Evolutionary conservation across 371 early-diverging fungal genomes (phyloP), one percentile per base, ranked within the genome.

Genomic region (Dichotomocladium elegans): DNA sequence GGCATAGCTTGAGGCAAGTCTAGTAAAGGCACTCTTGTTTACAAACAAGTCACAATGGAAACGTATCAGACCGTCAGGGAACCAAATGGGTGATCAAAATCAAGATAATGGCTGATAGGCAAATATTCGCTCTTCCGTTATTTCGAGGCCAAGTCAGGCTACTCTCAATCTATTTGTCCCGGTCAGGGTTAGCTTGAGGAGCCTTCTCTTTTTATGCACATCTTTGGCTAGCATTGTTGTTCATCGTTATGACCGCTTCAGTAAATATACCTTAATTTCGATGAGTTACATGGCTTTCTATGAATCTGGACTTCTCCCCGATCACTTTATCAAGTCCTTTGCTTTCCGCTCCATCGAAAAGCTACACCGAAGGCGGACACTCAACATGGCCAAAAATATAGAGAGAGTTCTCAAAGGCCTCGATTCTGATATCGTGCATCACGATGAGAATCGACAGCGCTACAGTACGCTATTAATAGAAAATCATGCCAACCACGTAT

Each of bases 261-360:
- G 9, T 10, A 45, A 17, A 15, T 11, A 15, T 17, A 9, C 25
- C 17, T 27, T 12, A 27, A 29, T 51, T 33, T 17, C 19, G n/a
- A n/a, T n/a, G n/a, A n/a, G n/a, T n/a, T n/a, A 92, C 0, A 90
- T 92, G 0, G 88, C 89, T 0, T 94, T 92, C 64, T 90, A 84
- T 51, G 82, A 89, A 53, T 64, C 86, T 1, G 89, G 89, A 11
- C 55, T 71, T 5, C 58, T 91, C 9, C 52, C 84, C 7, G 78
- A 80, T 19, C 50, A 83, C 4, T 60, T 89, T 0, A 75, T 71
- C 14, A 80, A 81, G 50, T 66, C 88, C 27, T 58, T 96, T 14
- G 79, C 78, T 26, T 55, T 70, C 45, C 78, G 83, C 17, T 58
- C 58, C 19, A 44, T 73, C 17, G 80, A 73, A 47, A 89, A 92